Evolutionary conservation across 2,329 filamentous ascomycete genomes (phyloP), one percentile per base, ranked within the genome.

Genomic region (Zymoseptoria passerinii): DNA sequence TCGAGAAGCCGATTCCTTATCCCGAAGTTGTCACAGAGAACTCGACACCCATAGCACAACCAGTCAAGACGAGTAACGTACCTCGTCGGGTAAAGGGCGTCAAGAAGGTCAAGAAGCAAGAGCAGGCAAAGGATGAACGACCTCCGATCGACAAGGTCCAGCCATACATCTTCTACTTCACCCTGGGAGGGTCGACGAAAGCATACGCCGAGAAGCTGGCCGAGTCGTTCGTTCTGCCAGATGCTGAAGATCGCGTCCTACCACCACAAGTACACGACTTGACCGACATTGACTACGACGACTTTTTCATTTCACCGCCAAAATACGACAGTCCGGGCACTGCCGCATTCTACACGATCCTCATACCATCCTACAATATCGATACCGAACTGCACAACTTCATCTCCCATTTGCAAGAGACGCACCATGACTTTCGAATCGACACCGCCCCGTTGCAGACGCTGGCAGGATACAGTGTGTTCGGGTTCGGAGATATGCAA

Each of bases 381-480:
- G 92, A 96, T 69, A 92, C 89, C 7, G 88, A 95, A 65, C 84
- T 96, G 65, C 88, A 92, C 69, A 92, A 84, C 16, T 92, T 97
- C 71, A 78, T 97, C 23, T 85, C 90, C 63, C 90, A 96, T 71
- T 77, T 99, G 5, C 81, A 88, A 70, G 92, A 99, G 72, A 97
- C 92, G 0, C 92, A 97, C 71, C 85, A 97, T 75, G 94, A 99
- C 73, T 97, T 97, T 78, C 85, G 92, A 58, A 95, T 99, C 65
- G 92, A 97, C 67, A 96, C 91, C 0, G 87, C 89, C 0, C 88
- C 94, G 0, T 75, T 99, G 52, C 85, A 87, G 0, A 76, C 80
- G 1, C 74, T 97, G 16, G 77, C 92, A 2, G 92, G 92, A 8
- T 97, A 96, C 70, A 90, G 90, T 0, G 91, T 97, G 0, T 97